Evolutionary conservation across 2,329 filamentous ascomycete species (phyloP), one percentile per base, ranked within the genome.

Genomic region (Penicillium sp.): DNA sequence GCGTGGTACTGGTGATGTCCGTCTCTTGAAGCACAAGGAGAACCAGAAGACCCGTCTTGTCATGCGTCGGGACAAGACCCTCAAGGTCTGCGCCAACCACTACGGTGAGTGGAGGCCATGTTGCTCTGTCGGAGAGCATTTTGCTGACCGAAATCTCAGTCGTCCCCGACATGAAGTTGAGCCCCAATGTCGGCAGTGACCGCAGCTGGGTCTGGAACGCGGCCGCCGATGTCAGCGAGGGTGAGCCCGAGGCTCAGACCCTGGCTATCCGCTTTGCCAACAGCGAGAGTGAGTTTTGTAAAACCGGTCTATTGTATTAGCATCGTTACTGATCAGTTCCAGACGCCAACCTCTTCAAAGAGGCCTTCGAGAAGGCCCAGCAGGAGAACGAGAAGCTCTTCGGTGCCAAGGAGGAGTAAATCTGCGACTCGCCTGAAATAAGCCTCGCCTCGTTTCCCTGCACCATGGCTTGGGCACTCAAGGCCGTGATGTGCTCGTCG

Each of bases 1-100:
- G 83, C 86, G 93, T 68, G 93, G 93, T 57, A 97, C 93, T 57
- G 93, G 93, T 63, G 91, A 97, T 65, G 90, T 97, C 56, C 84
- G 91, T 67, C 80, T 98, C 72, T 79, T 98, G 69, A 97, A 96
- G 84, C 93, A 98, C 80, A 93, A 89, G 81, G 90, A 96, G 78
- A 96, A 95, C 72, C 84, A 86, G 74, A 97, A 97, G 85, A 95
- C 90, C 49, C 84, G 93, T 63, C 78, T 98, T 64, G 93, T 98
- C 62, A 98, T 98, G 93, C 87, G 93, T 72, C 83, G 93, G 70
- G 93, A 98, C 79, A 97, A 97, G 88, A 98, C 93, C 52, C 84
- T 97, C 77, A 98, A 98, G 82, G 93, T 98, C 74, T 98, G 93
- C 85, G 93, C 93, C 69, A 98, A 98, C 80, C 93, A 98, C 81